A percentile compares a stretch with the other conserved stretches of the same genome.
phyloP scores from a whole-genome alignment of 345 rosid genomes.

The Raphanus raphanistrum region DNA sequence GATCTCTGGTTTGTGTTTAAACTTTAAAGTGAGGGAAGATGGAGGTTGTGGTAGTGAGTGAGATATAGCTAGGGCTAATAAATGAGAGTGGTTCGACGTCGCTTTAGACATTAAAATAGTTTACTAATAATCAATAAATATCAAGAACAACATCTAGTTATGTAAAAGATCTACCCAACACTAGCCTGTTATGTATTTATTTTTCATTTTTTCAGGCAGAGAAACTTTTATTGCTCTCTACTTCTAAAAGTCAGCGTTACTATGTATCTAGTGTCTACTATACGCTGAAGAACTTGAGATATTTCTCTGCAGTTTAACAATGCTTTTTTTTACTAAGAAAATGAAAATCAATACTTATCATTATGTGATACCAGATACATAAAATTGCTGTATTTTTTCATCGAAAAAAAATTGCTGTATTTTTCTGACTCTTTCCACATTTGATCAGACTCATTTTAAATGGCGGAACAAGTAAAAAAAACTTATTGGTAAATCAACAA shows the following conservation, averaged over 20 bases:
- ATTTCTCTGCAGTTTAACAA: background rate
- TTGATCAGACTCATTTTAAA: background rate
- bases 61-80: constrained; percentile 29
- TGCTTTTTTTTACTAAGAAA: background rate
- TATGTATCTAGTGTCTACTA: background rate
- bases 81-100: constrained; percentile 41
- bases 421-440: no score
- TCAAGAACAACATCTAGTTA: constrained; percentile 13
- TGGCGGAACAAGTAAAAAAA: background rate
- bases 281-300: background rate
- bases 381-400: no score
- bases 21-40: constrained; percentile 40
- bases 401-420: no score
- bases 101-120: constrained; percentile 17
- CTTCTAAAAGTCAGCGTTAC: constrained; percentile 16
- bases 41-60: constrained; percentile 39
- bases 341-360: no score
- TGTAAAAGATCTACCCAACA: constrained; percentile 11
- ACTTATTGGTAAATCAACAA: background rate
- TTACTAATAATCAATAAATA: background rate
- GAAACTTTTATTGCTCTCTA: constrained; percentile 19
- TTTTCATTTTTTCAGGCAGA: background rate
- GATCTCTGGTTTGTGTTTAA: constrained; percentile 27
- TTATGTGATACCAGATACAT: no score
- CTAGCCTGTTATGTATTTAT: background rate